A percentile compares a stretch with the other conserved stretches of the same genome.
phyloP scores from a whole-genome alignment of 176 grass and related monocot genomes.

The Chrysopogon serrulatus region DNA sequence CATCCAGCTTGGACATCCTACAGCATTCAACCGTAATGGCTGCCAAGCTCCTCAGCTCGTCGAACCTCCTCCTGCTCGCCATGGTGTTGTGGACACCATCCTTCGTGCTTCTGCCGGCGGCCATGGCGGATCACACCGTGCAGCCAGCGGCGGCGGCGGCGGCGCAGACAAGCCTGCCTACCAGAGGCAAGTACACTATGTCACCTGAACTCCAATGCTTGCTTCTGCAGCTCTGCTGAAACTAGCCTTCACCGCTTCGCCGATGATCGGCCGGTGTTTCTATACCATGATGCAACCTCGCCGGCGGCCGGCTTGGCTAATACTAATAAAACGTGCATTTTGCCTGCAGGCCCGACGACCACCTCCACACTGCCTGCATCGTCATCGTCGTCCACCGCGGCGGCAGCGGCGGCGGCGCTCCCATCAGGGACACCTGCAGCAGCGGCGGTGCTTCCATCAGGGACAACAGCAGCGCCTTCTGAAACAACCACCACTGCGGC shows the following conservation, averaged over 20 bases:
- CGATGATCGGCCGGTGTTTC: neutral
- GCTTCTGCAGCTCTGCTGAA: neutral
- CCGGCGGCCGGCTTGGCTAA: no score
- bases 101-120: neutral
- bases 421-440: neutral
- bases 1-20: neutral
- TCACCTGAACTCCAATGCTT: rapidly evolving
- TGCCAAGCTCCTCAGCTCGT: neutral
- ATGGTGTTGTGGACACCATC: neutral
- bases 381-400: rapidly evolving
- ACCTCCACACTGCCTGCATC: neutral
- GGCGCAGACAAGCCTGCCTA: neutral
- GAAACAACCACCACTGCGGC: neutral
- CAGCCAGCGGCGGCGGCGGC: neutral
- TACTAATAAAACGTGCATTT: no score
- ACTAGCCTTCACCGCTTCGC: no score
- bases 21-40: neutral
- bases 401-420: no score
- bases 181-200: neutral
- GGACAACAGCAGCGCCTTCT: neutral
- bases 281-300: neutral
- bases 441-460: no score
- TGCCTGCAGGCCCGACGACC: neutral
- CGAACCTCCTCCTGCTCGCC: neutral
- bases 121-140: neutral